Evolutionary conservation across 2,329 filamentous ascomycete species (phyloP), one percentile per base, ranked within the genome.

Genomic region (Tolypocladium inflatum): DNA sequence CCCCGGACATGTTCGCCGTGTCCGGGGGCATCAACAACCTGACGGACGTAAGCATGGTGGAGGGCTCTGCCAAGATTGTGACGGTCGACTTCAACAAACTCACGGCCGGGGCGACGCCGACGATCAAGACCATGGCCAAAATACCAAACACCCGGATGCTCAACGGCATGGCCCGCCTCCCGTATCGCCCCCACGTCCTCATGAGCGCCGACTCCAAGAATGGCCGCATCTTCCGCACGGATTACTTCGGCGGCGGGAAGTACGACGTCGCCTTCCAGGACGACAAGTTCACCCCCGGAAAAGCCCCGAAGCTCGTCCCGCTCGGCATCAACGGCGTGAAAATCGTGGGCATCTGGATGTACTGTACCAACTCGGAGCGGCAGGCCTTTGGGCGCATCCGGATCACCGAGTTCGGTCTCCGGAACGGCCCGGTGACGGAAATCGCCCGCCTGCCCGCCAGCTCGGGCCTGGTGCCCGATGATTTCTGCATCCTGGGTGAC

Each of bases 161-260:
- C 7, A 67, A 67, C 43, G 66, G 66, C 57, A 61, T 68, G 60
- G 56, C 59, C 4, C 59, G 58, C 2, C 58, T 68, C 3, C 62
- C 59, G 0, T 35, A 55, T 1, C n/a, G 58, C 30, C 54, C 57
- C 2, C 55, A 62, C 30, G 60, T 61, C 26, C 52, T 68, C 8
- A 57, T 68, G 41, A 62, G 61, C 42, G 65, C 59, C 1, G 66
- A 66, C 26, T 65, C 64, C 38, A 55, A 55, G 13, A 54, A 39
- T 1, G 66, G 66, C 0, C 57, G 45, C 6, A 51, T 66, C 26
- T 55, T 59, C 41, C 60, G 62, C 23, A 42, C 63, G 2, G 52
- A 66, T 37, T 37, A 37, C 35, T 33, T 62, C 64, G 0, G 3
- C 10, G 3, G 64, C 61, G 1, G 63, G 11, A 13, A 23, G 1